A percentile compares a stretch with the other conserved stretches of the same genome.
Conservation (phyloP, 2,329 filamentous ascomycete species). For the Cercospora sesami region DNA sequence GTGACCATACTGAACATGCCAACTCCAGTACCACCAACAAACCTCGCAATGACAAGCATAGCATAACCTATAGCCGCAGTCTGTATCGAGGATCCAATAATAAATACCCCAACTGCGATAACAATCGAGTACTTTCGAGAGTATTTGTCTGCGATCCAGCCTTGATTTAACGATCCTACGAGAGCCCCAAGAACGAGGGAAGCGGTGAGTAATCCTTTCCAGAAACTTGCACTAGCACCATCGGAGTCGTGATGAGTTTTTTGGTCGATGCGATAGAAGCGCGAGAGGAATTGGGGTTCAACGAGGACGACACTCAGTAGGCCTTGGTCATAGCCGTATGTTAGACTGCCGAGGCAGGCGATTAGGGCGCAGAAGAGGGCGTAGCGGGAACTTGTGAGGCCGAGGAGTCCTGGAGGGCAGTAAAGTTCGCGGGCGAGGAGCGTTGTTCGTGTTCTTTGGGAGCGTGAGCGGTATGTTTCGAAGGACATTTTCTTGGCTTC, state of each 20-base stretch:
- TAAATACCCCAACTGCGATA: constrained; percentile 45
- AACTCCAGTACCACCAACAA: constrained; percentile 38
- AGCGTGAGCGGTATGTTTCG: neutral
- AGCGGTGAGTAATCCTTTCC: constrained; percentile 58
- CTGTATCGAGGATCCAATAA: constrained; percentile 48
- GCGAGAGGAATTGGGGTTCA: constrained; percentile 48
- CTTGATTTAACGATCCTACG: constrained; percentile 37
- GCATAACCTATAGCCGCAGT: constrained; percentile 34
- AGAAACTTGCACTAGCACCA: constrained; percentile 56
- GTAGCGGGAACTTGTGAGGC: constrained; percentile 52
- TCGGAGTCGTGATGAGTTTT: constrained; percentile 3
- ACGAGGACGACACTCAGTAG: constrained; percentile 45
- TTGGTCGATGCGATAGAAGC: constrained; percentile 40
- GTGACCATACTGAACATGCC: constrained; percentile 41
- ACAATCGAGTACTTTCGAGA: constrained; percentile 48
- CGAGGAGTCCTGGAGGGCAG: constrained; percentile 41
- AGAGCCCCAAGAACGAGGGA: constrained; percentile 48
- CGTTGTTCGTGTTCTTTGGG: neutral
- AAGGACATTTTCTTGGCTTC: neutral
- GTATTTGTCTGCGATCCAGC: constrained; percentile 44
- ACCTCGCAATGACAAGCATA: constrained; percentile 37
- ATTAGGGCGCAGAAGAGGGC: constrained; percentile 54
- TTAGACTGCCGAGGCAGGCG: constrained; percentile 46
- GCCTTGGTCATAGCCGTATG: constrained; percentile 47
- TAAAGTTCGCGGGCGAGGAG: constrained; percentile 25